Evolutionary conservation across 768 basidiomycete genomes (phyloP).

Genomic region (Hypholoma fasciculare): DNA sequence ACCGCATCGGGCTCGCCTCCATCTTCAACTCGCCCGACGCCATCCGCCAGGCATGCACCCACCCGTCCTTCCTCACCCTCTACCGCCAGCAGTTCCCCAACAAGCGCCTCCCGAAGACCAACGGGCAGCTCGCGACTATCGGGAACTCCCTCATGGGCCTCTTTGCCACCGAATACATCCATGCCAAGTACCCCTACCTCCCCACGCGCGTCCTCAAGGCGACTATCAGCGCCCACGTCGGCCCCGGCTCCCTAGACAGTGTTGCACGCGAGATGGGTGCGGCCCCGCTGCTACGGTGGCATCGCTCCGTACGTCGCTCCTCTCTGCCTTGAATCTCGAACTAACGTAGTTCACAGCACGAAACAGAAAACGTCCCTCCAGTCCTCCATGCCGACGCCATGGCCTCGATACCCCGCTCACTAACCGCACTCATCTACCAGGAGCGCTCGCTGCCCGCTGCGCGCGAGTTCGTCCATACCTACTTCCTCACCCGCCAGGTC

Average conservation of each 20-base stretch:
- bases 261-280: slow-evolving; percentile 89
- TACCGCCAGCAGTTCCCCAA: slow-evolving; percentile 58
- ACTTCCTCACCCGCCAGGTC: slow-evolving; percentile 84
- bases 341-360: slow-evolving; percentile 35
- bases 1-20: slow-evolving; percentile 70
- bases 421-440: slow-evolving; percentile 89
- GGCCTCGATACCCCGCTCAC: slow-evolving; percentile 81
- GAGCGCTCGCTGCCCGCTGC: slow-evolving; percentile 83
- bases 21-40: slow-evolving; percentile 53
- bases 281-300: slow-evolving; percentile 77
- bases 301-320: slow-evolving; percentile 58
- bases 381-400: slow-evolving; percentile 85
- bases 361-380: slow-evolving; percentile 44
- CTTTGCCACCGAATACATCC: slow-evolving; percentile 83
- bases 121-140: slow-evolving; percentile 71
- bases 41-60: slow-evolving; percentile 77
- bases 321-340: not conserved
- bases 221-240: slow-evolving; percentile 90
- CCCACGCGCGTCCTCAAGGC: slow-evolving; percentile 91
- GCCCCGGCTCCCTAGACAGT: slow-evolving; percentile 77
- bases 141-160: slow-evolving; percentile 91
- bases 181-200: slow-evolving; percentile 82
- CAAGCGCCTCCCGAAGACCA: slow-evolving; percentile 57
- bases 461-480: slow-evolving; percentile 84
- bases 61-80: slow-evolving; percentile 63